A percentile compares a stretch with the other conserved stretches of the same genome.
Conservation (phyloP, 805 yeast genomes). For the Candida berthetii region DNA sequence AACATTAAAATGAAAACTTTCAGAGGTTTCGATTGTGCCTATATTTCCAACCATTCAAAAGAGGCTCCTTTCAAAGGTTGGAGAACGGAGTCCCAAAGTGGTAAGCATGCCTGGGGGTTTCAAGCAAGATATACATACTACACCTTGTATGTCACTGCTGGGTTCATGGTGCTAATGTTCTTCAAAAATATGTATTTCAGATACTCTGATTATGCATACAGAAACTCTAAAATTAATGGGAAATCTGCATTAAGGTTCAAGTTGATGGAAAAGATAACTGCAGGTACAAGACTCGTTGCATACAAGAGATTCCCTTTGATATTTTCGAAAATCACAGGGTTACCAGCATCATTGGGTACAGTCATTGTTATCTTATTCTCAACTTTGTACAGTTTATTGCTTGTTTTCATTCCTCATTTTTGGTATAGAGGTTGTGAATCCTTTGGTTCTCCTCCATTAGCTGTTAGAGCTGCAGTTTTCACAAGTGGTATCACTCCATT, state of each 20-base stretch:
- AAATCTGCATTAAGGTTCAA: neutral
- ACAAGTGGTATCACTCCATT: slow-evolving; percentile 45
- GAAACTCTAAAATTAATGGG: slow-evolving; percentile 5
- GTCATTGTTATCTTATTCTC: slow-evolving; percentile 24
- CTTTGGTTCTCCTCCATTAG: slow-evolving; percentile 53
- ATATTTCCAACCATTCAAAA: neutral
- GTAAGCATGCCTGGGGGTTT: slow-evolving; percentile 10
- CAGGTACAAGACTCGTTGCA: slow-evolving; percentile 22
- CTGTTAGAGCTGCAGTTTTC: slow-evolving; percentile 45
- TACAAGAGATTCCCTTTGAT: slow-evolving; percentile 26
- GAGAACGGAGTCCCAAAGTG: slow-evolving; percentile 7
- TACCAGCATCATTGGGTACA: slow-evolving; percentile 30
- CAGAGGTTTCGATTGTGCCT: neutral
- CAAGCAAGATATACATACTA: slow-evolving; percentile 9
- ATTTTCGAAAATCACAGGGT: slow-evolving; percentile 28
- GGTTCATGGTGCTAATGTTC: slow-evolving; percentile 4
- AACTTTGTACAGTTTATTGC: slow-evolving; percentile 25
- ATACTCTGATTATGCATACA: slow-evolving; percentile 10
- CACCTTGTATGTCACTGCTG: slow-evolving; percentile 11
- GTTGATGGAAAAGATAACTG: slow-evolving; percentile 15
- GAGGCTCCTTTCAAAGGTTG: neutral
- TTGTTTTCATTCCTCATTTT: slow-evolving; percentile 36
- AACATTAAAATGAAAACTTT: neutral
- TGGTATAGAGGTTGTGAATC: slow-evolving; percentile 46
- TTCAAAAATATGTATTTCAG: slow-evolving; percentile 5